phyloP scores from a whole-genome alignment of 192 early-diverging fungal genomes.

The Coemansia sp. region DNA sequence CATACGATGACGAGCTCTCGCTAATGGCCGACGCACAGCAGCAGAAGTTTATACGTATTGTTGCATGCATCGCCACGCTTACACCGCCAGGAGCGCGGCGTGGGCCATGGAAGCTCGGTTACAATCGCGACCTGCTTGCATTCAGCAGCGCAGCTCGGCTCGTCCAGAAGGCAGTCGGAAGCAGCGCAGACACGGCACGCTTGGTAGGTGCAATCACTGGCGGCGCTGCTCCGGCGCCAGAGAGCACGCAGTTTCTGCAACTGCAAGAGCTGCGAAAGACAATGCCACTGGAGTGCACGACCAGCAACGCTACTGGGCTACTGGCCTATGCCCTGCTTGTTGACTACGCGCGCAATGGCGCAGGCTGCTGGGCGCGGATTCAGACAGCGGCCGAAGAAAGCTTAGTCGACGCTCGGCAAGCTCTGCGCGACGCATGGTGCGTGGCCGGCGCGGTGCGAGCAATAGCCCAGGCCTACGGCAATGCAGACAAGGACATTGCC shows the following conservation, averaged over 20 bases:
- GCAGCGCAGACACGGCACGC: constrained; percentile 26
- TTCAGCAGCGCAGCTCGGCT: constrained; percentile 71
- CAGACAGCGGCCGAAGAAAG: constrained; percentile 18
- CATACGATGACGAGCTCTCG: constrained; percentile 39
- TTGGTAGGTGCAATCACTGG: constrained; percentile 2
- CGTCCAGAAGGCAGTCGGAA: constrained; percentile 29
- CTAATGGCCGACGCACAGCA: constrained; percentile 13
- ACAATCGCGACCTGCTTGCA: constrained; percentile 69
- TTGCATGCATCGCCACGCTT: constrained; percentile 47
- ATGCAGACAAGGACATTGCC: constrained; percentile 9
- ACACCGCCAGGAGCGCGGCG: constrained; percentile 20
- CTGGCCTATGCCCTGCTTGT: constrained; percentile 38
- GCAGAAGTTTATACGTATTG: constrained; percentile 23
- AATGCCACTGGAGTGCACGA: constrained; percentile 36
- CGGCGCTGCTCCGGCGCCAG: constrained; percentile 2
- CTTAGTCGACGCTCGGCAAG: constrained; percentile 20
- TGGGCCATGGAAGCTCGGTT: constrained; percentile 54
- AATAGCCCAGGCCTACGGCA: constrained; percentile 19
- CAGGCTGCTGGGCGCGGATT: constrained; percentile 32
- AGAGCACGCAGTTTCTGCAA: constrained; percentile 2
- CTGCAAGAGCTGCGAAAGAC: constrained; percentile 12
- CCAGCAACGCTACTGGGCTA: constrained; percentile 27
- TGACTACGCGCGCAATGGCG: constrained; percentile 17
- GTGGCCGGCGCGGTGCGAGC: constrained; percentile 38
- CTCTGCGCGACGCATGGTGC: constrained; percentile 20